Evolutionary conservation across 2,329 filamentous ascomycete genomes (phyloP), one percentile per base, ranked within the genome.

Genomic region (Fonsecaea monophora): DNA sequence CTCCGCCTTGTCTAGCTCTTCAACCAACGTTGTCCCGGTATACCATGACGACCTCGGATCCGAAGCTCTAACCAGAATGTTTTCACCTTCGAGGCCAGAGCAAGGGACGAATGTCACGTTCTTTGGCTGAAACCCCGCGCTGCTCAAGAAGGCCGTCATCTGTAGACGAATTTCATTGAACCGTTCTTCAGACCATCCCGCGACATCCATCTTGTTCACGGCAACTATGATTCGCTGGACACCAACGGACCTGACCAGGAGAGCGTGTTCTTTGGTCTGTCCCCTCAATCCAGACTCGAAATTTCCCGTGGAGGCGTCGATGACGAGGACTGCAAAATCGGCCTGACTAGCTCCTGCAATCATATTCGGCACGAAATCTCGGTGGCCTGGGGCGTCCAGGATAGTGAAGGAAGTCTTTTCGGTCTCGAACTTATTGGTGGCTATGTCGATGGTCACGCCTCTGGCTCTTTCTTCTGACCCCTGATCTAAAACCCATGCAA

Each of bases 281-380:
- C 95, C 95, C 75, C 91, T 94, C 37, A 98, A 82, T 0, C 95
- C 96, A 3, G 92, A 93, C 77, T 99, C 95, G 71, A 98, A 97
- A 38, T 94, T 94, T 38, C 94, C 95, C 0, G 88, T 92, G 65
- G 91, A 90, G 4, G 94, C 91, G 77, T 99, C 95, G 67, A 99
- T 92, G 21, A 99, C 95, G 2, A 99, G 83, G 0, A 99, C 90
- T 0, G 94, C 95, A 78, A 98, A 95, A 77, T 99, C 95, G 9
- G 95, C 96, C 79, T 97, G 94, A 66, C 92, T 95, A 3, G 94
- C 93, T 13, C 95, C 95, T 1, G 94, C 94, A 77, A 99, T 97
- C 95, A 99, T 99, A 78, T 97, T 99, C 0, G 95, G 95, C 21
- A 99, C 93, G 76, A 98, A 99, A 77, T 99, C 95, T 68, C 89